Evolutionary conservation across 2,329 filamentous ascomycete species (phyloP).

Genomic region (Zymoseptoria crescenta): DNA sequence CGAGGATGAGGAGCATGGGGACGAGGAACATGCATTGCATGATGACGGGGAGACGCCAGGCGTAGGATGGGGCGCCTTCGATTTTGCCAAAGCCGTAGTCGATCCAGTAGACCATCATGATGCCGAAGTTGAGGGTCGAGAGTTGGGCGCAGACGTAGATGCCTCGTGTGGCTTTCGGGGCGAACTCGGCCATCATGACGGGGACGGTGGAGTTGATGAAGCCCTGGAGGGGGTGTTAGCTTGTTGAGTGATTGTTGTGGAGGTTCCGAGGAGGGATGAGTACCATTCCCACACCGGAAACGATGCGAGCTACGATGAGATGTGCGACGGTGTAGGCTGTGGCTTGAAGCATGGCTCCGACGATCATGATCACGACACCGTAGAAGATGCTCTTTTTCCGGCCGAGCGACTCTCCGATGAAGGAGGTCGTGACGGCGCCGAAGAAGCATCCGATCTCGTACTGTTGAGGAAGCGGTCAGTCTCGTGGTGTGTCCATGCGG

Average conservation of each 20-base stretch:
- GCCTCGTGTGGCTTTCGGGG: slow-evolving; percentile 25
- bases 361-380: slow-evolving; percentile 38
- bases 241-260: neutral
- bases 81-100: slow-evolving; percentile 36
- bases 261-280: too few species aligned
- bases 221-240: slow-evolving; percentile 17
- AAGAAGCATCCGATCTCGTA: slow-evolving; percentile 37
- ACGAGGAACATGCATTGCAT: slow-evolving; percentile 37
- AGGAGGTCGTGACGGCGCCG: slow-evolving; percentile 33
- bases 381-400: slow-evolving; percentile 37
- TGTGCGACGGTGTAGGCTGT: slow-evolving; percentile 34
- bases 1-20: slow-evolving; percentile 33
- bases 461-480: neutral
- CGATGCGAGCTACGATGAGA: slow-evolving; percentile 39
- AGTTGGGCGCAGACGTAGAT: slow-evolving; percentile 42
- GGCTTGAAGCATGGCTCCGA: slow-evolving; percentile 38
- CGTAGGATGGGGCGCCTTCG: slow-evolving; percentile 23
- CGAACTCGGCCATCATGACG: slow-evolving; percentile 38
- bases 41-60: slow-evolving; percentile 38
- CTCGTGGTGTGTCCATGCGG: neutral
- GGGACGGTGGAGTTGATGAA: slow-evolving; percentile 41
- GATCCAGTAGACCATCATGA: slow-evolving; percentile 42
- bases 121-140: slow-evolving; percentile 42
- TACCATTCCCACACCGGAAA: slow-evolving; percentile 36
- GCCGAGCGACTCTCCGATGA: slow-evolving; percentile 40